Base-by-base conservation (phyloP, 176 grass and related monocot species). In the Aegilops umbellulata region DNA sequence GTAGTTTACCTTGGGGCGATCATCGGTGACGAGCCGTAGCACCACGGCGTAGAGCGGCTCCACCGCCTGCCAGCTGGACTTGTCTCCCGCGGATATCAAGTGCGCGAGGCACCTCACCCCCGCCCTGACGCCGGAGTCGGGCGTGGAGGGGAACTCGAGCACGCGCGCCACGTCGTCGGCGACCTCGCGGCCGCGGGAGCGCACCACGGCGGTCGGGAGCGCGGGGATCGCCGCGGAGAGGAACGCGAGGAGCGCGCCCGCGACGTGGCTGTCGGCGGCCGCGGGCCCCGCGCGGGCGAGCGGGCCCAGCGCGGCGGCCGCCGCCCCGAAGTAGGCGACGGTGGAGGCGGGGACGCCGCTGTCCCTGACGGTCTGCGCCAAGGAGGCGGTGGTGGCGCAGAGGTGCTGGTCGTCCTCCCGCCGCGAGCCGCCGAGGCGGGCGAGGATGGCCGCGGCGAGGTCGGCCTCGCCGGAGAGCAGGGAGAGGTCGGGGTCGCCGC, bases 21-120 rank as follows among this genome's bases (percentile, higher is more conserved):
- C 78, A 86, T 98, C 88, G 2, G 84, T 86, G 42, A 71, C 65
- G 19, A 88, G 91, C 25, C 92, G 61, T 55, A 98, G 66, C 68
- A 98, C 88, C 60, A 81, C 88, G 0, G 74, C 77, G 29, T 90
- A 98, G 9, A 90, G 85, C 55, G 88, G 83, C 39, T 82, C 83
- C 66, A 98, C 62, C 20, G 80, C 69, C 61, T 80, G 76, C 96
- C 96, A 98, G 87, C 82, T 94, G 36, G 78, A 69, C 38, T 89
- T 94, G 23, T 94, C 96, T 34, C 92, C 93, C 10, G 49, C 70
- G 16, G 85, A 89, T 19, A 98, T 89, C 78, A 98, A 73, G 86
- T 93, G 87, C 27, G 90, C 86, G 24, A 94, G 83, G 83, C 96
- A 98, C 86, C 87, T 95, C 79, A 94, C 60, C 71, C 96, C 96